Evolutionary conservation across 257 asterid genomes (phyloP).

Genomic region (Petrea volubilis): DNA sequence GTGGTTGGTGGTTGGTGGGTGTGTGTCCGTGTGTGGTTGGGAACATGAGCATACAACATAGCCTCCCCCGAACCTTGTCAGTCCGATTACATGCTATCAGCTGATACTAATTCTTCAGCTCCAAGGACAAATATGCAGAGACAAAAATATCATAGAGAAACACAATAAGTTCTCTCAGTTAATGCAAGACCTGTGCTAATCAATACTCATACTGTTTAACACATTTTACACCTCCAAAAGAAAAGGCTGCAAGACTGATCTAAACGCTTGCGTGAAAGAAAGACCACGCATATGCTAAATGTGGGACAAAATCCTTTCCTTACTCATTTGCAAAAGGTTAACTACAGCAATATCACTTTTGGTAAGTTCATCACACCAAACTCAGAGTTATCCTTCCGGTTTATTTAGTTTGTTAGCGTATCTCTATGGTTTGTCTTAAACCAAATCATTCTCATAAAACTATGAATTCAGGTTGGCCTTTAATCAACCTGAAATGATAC

Average conservation of each 20-base stretch:
- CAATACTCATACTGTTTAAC: neutral
- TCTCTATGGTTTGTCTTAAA: neutral
- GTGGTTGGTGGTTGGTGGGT: too few species aligned
- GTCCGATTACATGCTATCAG: too few species aligned
- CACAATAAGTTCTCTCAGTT: neutral
- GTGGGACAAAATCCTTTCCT: neutral
- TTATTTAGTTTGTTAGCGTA: neutral
- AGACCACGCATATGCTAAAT: neutral
- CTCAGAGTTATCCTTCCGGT: neutral
- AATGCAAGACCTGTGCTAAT: neutral
- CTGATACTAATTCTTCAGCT: too few species aligned
- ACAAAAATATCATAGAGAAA: neutral
- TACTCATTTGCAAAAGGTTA: neutral
- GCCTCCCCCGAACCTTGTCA: too few species aligned
- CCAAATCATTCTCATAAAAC: neutral
- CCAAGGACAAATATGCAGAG: too few species aligned
- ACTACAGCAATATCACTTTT: neutral
- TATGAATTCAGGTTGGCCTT: neutral
- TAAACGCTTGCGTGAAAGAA: neutral
- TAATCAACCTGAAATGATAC: neutral
- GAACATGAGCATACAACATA: too few species aligned
- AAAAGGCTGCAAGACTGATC: too few species aligned
- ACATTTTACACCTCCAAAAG: neutral
- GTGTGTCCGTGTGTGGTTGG: too few species aligned
- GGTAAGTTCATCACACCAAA: neutral